phyloP scores from a whole-genome alignment of 345 rosid species.

The Heritiera littoralis region DNA sequence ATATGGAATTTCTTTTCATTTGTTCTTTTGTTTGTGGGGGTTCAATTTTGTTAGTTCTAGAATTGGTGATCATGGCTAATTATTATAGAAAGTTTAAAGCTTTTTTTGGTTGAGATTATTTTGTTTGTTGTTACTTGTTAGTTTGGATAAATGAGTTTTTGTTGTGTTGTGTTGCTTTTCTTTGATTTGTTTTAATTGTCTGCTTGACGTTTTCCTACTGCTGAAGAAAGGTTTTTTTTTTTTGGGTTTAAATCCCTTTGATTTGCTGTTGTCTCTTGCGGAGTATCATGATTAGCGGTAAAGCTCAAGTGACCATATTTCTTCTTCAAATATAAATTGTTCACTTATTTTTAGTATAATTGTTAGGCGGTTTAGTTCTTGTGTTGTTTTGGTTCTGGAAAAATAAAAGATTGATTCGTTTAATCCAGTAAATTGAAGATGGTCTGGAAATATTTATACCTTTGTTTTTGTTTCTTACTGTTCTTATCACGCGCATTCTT shows the following conservation, averaged over 20 bases:
- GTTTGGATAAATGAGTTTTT: background rate
- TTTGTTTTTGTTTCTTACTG: background rate
- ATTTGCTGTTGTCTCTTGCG: background rate
- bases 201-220: background rate
- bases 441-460: background rate
- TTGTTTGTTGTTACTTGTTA: background rate
- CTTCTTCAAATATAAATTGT: slow-evolving; percentile 2
- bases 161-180: background rate
- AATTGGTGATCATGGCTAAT: background rate
- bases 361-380: background rate
- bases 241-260: background rate
- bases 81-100: background rate
- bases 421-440: background rate
- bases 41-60: slow-evolving; percentile 1
- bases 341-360: background rate
- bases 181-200: background rate
- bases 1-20: slow-evolving; percentile 14
- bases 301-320: background rate
- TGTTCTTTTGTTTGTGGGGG: background rate
- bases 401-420: background rate
- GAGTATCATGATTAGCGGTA: background rate
- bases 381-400: background rate
- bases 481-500: background rate
- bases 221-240: background rate
- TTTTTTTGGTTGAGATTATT: background rate